Evolutionary conservation across 495 filamentous ascomycete genomes (phyloP), one percentile per base, ranked within the genome.

Genomic region (Podospora appendiculata): DNA sequence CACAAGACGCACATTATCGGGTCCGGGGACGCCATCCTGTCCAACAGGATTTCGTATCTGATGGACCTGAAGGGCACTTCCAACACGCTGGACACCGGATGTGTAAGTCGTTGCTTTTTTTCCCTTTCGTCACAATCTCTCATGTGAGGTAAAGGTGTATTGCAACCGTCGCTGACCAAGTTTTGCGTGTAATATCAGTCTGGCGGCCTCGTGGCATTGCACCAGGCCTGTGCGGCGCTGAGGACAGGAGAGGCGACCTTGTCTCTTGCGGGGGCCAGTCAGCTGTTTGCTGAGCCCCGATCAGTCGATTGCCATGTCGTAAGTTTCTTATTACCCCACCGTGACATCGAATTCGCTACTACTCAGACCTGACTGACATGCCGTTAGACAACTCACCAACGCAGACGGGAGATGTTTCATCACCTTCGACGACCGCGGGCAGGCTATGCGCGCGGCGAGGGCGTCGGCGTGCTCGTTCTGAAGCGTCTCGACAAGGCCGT

Each of bases 371-470:
- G 13, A 14, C 8, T 40, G 3, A 40, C 38, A 40, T 40, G 12
- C 17, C 17, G 4, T 56, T 41, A 54, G 60, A 14, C 44, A 56
- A 47, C 45, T 70, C 14, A 62, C 62, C 1, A 59, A 60, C 16
- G 48, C 63, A 17, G 66, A 70, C 38, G 67, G 69, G 14, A 61
- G 46, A 4, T 86, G 74, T 45, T 71, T n/a, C n/a, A n/a, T 78
- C 41, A 76, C 74, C 4, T 89, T 83, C 52, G 79, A 82, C 56
- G 67, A 73, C 1, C 51, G 60, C 0, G 81, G 10, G 70, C 83
- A 61, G 85, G 84, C 0, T 88, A 82, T 60, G 79, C 63, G 0
- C 65, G 83, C 8, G 85, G 71, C 1, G 85, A 89, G 56, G 83
- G 73, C 1, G 53, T 84, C n/a, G 69, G 66, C 39, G 69, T 67